These are phyloP conservation scores for Triangularia verruculosa DNA, from an alignment of 2,329 filamentous ascomycete species.

Conservation along the genomic window DNA sequence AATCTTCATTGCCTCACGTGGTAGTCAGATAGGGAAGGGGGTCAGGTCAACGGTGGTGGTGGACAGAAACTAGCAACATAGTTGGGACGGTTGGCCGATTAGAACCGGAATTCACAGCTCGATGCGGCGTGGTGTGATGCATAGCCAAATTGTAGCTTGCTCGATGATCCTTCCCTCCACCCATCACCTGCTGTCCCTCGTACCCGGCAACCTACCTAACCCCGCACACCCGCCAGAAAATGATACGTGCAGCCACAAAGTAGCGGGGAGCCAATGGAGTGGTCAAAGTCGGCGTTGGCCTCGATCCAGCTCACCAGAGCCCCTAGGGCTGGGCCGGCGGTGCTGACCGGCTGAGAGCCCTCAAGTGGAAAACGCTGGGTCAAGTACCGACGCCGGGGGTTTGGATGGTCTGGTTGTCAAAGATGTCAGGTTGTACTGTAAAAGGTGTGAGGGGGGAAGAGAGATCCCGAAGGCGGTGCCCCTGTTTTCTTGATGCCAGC, in stretches of 20 bases:
- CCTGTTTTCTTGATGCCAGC: no score
- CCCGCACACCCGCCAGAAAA: not conserved
- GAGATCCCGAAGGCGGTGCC: no score
- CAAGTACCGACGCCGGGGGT: not conserved
- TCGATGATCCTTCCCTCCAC: not conserved
- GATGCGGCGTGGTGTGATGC: not conserved
- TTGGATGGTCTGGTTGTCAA: no score
- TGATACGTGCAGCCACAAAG: not conserved
- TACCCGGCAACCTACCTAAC: not conserved
- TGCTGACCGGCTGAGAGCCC: constrained; percentile 16
- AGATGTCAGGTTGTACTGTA: no score
- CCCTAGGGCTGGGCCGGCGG: constrained; percentile 8
- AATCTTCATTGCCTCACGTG: no score
- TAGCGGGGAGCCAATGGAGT: constrained; percentile 9
- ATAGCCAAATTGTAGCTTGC: not conserved
- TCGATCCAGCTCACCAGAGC: constrained; percentile 3
- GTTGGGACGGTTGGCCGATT: no score
- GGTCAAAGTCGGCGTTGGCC: not conserved
- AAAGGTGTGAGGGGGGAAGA: no score
- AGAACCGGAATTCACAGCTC: no score
- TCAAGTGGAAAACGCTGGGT: constrained; percentile 4
- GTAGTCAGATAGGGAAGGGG: no score
- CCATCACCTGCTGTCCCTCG: not conserved
- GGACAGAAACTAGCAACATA: no score
- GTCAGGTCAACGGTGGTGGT: no score